Conservation (phyloP, 768 basidiomycete species). For the Scleroderma bovista region DNA sequence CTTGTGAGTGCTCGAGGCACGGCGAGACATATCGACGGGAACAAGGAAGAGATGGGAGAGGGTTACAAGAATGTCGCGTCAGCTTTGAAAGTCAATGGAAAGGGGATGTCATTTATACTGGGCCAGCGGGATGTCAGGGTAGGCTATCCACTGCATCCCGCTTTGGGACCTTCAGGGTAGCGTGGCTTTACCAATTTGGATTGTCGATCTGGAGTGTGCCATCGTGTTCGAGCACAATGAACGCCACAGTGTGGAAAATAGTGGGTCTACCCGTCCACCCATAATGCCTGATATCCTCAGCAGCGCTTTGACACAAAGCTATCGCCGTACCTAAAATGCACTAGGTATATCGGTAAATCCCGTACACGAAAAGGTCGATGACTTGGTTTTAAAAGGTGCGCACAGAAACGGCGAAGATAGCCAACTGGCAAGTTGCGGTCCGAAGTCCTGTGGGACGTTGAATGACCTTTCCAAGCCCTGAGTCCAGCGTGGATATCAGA, state of each 20-base stretch:
- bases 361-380: neutral
- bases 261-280: neutral
- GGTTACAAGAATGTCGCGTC: neutral
- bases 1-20: neutral
- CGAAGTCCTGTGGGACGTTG: no score
- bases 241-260: neutral
- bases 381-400: neutral
- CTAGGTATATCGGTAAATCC: neutral
- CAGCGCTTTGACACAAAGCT: neutral
- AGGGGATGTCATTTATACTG: neutral
- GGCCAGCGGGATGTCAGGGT: neutral
- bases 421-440: no score
- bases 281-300: no score
- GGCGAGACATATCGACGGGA: neutral
- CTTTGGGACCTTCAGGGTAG: neutral
- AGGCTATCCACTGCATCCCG: neutral
- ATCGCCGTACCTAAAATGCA: neutral
- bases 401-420: neutral
- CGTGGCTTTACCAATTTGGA: conserved; percentile 5
- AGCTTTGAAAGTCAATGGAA: neutral
- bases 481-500: no score
- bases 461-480: no score
- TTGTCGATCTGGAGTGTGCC: conserved; percentile 2
- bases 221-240: conserved; percentile 11
- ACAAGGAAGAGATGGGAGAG: neutral